Conservation (phyloP, 164 flowering plant species). For the Pachysandra terminalis region DNA sequence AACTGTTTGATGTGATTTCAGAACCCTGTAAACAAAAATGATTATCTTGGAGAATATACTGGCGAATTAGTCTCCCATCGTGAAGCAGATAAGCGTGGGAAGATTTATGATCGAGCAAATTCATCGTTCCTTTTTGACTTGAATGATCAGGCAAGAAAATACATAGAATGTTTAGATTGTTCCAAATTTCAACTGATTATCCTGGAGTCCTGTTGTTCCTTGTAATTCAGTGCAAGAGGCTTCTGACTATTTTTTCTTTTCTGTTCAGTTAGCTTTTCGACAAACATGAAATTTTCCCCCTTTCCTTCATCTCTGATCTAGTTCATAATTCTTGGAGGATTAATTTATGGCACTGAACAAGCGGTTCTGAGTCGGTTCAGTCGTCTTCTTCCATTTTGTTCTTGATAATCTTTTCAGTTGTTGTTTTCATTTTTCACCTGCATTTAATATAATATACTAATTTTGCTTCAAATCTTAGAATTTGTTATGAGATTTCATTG, state of each 20-base stretch:
- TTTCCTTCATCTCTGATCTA: background rate
- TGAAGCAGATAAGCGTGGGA: conserved; percentile 98
- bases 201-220: background rate
- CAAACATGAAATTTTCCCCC: background rate
- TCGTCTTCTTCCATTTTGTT: background rate
- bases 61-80: conserved; percentile 91
- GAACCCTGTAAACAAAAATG: conserved; percentile 88
- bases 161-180: background rate
- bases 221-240: background rate
- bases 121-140: conserved; percentile 95
- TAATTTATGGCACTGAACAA: background rate
- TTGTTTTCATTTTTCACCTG: background rate
- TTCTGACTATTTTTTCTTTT: background rate
- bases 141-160: conserved; percentile 78
- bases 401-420: too few species aligned
- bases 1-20: conserved; percentile 29
- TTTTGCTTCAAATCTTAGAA: too few species aligned
- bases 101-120: conserved; percentile 89
- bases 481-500: background rate
- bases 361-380: background rate
- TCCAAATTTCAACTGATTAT: background rate
- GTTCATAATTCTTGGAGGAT: background rate
- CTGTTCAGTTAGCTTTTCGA: background rate
- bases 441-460: background rate
- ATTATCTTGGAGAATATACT: conserved; percentile 97